Base-by-base conservation (phyloP, 2,329 filamentous ascomycete genomes). In the Cytospora chrysosperma region DNA sequence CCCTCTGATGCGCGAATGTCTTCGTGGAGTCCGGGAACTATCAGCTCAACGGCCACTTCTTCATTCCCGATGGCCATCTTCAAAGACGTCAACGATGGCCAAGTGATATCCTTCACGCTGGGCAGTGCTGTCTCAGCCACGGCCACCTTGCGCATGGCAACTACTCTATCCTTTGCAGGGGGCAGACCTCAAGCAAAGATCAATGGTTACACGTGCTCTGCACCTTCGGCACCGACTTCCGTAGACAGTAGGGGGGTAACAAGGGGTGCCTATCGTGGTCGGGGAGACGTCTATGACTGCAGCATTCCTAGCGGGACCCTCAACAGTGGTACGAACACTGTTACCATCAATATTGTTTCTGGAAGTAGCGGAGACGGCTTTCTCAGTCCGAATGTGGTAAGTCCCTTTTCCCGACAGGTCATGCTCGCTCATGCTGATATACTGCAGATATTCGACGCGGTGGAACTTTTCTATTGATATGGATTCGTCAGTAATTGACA, bases 41-140 rank as follows among this genome's bases (percentile, higher is more conserved):
- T 88, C 13, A 86, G 85, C 49, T 81, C 79, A 26, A 84, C 81
- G 27, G 71, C 75, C 7, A 70, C 81, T 1, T 74, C 75, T 4
- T 79, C 81, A 64, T 87, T 89, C 70, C 86, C 87, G 51, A 89
- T 90, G 87, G 87, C 87, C 0, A 72, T 88, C 28, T 87, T 88
- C 75, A 85, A 88, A 72, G 73, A 72, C 27, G 81, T 84, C 62
- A 88, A 89, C 74, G 79, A 79, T 65, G 83, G 83, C 0, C 76
- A 85, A 17, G 88, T 83, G 1, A 88, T 89, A 74, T 80, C 80
- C 51, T 87, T 89, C 73, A 81, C 79, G 28, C 78, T 87, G 0
- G 74, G 72, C 15, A 79, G 82, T 19, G 78, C 79, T 2, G 79
- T 83, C 6, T 78, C 79, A 2, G 80, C 76, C 2, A 76, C 82